phyloP scores from a whole-genome alignment of 2,329 filamentous ascomycete species.

The Sarocladium oryzae region DNA sequence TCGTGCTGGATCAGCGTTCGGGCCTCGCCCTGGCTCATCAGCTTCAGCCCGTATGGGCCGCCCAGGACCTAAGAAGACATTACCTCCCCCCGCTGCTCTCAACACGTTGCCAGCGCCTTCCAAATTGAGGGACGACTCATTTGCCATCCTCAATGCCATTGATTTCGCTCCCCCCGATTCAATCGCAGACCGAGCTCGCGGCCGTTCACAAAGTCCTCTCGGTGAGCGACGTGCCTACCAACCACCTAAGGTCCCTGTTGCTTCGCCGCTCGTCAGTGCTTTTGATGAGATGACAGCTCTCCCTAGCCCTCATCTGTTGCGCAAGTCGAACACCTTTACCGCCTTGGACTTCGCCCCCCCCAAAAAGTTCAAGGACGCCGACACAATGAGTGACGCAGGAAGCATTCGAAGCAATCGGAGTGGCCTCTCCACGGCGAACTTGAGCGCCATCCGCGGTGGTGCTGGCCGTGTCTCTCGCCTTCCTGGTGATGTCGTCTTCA shows the following conservation, averaged over 20 bases:
- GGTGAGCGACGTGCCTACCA: constrained; percentile 67
- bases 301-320: constrained; percentile 76
- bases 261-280: constrained; percentile 72
- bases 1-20: constrained; percentile 33
- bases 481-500: constrained; percentile 75
- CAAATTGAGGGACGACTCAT: constrained; percentile 74
- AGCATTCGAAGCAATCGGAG: constrained; percentile 60
- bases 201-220: constrained; percentile 58
- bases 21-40: constrained; percentile 59
- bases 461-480: constrained; percentile 83
- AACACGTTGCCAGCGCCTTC: constrained; percentile 76
- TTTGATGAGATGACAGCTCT: constrained; percentile 82
- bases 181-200: constrained; percentile 61
- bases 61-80: constrained; percentile 36
- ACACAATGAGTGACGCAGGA: constrained; percentile 57
- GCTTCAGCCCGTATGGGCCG: constrained; percentile 44
- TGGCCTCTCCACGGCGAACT: constrained; percentile 66
- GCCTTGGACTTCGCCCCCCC: constrained; percentile 75
- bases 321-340: constrained; percentile 74
- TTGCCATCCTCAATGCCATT: constrained; percentile 59
- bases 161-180: constrained; percentile 81
- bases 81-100: constrained; percentile 67
- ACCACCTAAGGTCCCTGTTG: constrained; percentile 61
- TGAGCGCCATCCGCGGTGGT: constrained; percentile 68
- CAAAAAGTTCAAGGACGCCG: constrained; percentile 60